phyloP scores from a whole-genome alignment of 2,329 filamentous ascomycete genomes.

The Phyllosticta citrichinensis region DNA sequence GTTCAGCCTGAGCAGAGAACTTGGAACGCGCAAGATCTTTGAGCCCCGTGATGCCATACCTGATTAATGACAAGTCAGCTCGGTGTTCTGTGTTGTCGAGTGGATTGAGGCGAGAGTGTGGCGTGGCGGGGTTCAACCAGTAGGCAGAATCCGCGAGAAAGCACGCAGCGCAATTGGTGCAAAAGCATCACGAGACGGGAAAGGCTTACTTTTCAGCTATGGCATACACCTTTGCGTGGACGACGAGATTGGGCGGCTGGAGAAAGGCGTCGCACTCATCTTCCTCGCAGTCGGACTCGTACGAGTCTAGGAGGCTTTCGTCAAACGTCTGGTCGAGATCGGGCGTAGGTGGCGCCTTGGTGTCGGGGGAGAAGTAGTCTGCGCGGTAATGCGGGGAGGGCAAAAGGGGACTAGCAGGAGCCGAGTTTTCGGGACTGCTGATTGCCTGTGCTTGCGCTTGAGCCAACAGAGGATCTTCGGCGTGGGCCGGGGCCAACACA shows the following conservation, averaged over 20 bases:
- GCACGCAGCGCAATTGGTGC: too few species aligned
- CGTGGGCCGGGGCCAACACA: conserved; percentile 19
- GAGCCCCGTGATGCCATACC: conserved; percentile 38
- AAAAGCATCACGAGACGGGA: conserved; percentile 11
- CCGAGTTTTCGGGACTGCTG: conserved; percentile 5
- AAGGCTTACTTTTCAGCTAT: conserved; percentile 38
- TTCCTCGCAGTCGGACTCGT: conserved; percentile 11
- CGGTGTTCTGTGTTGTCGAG: background rate
- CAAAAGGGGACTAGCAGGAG: conserved; percentile 6
- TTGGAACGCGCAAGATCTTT: conserved; percentile 37
- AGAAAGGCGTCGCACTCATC: conserved; percentile 25
- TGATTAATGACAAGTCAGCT: conserved; percentile 12
- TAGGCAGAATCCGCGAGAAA: too few species aligned
- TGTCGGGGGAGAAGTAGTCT: conserved; percentile 9
- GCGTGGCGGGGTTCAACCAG: too few species aligned
- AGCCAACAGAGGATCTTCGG: conserved; percentile 31
- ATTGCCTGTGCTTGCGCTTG: conserved; percentile 7
- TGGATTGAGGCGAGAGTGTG: background rate
- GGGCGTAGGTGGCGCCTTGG: conserved; percentile 4
- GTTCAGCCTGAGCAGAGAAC: conserved; percentile 33
- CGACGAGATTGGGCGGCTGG: conserved; percentile 33
- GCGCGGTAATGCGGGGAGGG: conserved; percentile 6
- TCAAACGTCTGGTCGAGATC: conserved; percentile 1
- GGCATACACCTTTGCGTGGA: conserved; percentile 40
- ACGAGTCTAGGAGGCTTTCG: conserved; percentile 5